These are phyloP conservation scores for Pleomassaria siparia DNA, from an alignment of 2,329 filamentous ascomycete species.

Conservation along the genomic window DNA sequence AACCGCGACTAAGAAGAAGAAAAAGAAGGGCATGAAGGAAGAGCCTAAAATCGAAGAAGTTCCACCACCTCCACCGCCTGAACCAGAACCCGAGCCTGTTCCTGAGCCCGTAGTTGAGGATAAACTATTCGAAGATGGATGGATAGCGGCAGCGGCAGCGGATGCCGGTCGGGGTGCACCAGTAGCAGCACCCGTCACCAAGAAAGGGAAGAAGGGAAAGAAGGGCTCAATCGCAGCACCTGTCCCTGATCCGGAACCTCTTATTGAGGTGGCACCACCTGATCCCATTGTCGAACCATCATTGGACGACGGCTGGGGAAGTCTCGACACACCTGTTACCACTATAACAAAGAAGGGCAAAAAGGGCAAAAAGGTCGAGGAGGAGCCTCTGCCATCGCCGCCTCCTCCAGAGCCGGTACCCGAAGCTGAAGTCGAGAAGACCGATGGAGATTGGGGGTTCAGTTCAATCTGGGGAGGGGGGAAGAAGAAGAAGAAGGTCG, in stretches of 20 bases:
- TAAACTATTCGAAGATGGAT: no score
- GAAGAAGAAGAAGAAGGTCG: constrained; percentile 51
- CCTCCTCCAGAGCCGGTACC: constrained; percentile 24
- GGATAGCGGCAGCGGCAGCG: no score
- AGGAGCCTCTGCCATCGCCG: constrained; percentile 22
- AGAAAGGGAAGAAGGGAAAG: constrained; percentile 30
- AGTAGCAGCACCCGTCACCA: constrained; percentile 17
- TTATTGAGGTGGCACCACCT: constrained; percentile 23
- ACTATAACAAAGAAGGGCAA: constrained; percentile 36
- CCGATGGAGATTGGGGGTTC: constrained; percentile 38
- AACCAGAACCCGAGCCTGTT: constrained; percentile 7
- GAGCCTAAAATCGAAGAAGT: constrained; percentile 15
- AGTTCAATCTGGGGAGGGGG: constrained; percentile 42
- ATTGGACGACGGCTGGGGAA: constrained; percentile 36
- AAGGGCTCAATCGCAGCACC: constrained; percentile 26
- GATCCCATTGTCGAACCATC: constrained; percentile 26
- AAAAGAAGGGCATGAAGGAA: constrained; percentile 47
- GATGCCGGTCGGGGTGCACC: constrained; percentile 22
- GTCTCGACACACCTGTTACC: constrained; percentile 31
- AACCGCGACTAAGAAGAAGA: constrained; percentile 41
- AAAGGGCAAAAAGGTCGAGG: constrained; percentile 49
- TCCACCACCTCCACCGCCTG: constrained; percentile 9
- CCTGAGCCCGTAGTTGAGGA: constrained; percentile 15
- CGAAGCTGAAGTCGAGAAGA: constrained; percentile 34
- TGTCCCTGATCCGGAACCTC: constrained; percentile 18